phyloP scores from a whole-genome alignment of 768 basidiomycete genomes.

The Hericium rajendrae region DNA sequence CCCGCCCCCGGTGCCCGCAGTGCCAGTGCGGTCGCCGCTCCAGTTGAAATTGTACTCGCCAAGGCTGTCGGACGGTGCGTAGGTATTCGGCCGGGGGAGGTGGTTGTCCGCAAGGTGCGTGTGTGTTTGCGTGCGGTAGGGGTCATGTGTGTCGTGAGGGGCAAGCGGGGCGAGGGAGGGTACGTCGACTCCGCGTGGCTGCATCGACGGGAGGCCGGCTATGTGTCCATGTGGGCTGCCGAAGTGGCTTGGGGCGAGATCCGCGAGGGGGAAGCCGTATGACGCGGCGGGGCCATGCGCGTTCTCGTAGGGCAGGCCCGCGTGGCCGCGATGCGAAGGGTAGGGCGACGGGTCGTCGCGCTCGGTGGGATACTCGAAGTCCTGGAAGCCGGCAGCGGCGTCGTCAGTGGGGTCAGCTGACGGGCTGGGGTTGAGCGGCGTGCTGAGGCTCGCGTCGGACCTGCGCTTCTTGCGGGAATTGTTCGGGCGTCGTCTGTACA shows the following conservation, averaged over 20 bases:
- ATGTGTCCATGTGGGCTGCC: slow-evolving; percentile 8
- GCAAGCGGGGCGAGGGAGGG: slow-evolving; percentile 2
- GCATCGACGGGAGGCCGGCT: slow-evolving; percentile 11
- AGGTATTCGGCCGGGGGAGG: slow-evolving; percentile 2
- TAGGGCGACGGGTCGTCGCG: slow-evolving; percentile 24
- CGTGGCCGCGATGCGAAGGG: slow-evolving; percentile 14
- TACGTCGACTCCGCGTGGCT: slow-evolving; percentile 6
- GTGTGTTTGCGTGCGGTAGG: not conserved
- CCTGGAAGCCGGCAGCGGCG: slow-evolving; percentile 5
- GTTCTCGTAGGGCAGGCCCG: slow-evolving; percentile 7
- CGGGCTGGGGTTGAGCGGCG: slow-evolving; percentile 22
- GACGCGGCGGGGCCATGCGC: slow-evolving; percentile 9
- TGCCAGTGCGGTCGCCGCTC: slow-evolving; percentile 1
- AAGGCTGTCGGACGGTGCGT: slow-evolving; percentile 1
- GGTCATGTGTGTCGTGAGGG: slow-evolving; percentile 6
- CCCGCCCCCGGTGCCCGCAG: not conserved
- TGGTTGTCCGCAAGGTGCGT: not conserved
- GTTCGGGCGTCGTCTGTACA: slow-evolving; percentile 81
- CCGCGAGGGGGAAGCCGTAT: slow-evolving; percentile 7
- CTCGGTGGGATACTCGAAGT: slow-evolving; percentile 30
- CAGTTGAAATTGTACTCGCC: slow-evolving; percentile 3
- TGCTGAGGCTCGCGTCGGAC: slow-evolving; percentile 23
- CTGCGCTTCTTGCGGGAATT: slow-evolving; percentile 65
- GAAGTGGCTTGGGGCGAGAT: slow-evolving; percentile 11
- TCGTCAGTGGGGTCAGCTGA: slow-evolving; percentile 25